Percentiles rank a stretch among this genome's conserved stretches.
phyloP scores from a whole-genome alignment of 2,329 filamentous ascomycete species.

The Didymella sp. region DNA sequence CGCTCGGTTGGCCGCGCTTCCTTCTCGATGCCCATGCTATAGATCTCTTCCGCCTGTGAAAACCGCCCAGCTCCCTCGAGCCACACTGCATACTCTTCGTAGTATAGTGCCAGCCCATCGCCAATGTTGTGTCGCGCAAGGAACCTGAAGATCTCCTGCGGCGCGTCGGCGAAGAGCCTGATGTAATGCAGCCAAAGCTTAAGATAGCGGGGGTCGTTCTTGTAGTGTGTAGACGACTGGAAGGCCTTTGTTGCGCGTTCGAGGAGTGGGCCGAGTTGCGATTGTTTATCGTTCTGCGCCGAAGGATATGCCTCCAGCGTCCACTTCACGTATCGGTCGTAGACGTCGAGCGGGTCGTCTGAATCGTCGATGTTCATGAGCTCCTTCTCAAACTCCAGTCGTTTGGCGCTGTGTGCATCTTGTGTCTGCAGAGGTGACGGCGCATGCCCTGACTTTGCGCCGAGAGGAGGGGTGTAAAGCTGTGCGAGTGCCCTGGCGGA shows the following conservation, averaged over 20 bases:
- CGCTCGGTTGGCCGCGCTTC: constrained; percentile 84
- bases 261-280: constrained; percentile 85
- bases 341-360: constrained; percentile 94
- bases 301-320: constrained; percentile 94
- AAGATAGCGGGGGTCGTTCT: constrained; percentile 92
- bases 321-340: constrained; percentile 97
- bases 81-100: constrained; percentile 96
- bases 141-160: constrained; percentile 90
- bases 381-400: constrained; percentile 86
- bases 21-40: constrained; percentile 84
- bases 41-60: constrained; percentile 93
- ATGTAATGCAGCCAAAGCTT: constrained; percentile 96
- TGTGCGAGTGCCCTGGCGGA: constrained; percentile 89
- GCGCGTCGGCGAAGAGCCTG: constrained; percentile 88
- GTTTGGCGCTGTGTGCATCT: constrained; percentile 78
- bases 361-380: constrained; percentile 79
- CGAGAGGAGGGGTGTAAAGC: constrained; percentile 70
- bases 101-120: constrained; percentile 86
- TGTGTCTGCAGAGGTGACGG: constrained; percentile 71
- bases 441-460: constrained; percentile 55
- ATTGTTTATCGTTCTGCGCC: constrained; percentile 87
- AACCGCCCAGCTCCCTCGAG: constrained; percentile 83
- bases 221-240: constrained; percentile 84
- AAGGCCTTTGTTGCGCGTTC: constrained; percentile 94
- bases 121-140: constrained; percentile 87